Evolutionary conservation across 208 protist genomes (phyloP).

Genomic region (Herpetomonas tarakana): DNA sequence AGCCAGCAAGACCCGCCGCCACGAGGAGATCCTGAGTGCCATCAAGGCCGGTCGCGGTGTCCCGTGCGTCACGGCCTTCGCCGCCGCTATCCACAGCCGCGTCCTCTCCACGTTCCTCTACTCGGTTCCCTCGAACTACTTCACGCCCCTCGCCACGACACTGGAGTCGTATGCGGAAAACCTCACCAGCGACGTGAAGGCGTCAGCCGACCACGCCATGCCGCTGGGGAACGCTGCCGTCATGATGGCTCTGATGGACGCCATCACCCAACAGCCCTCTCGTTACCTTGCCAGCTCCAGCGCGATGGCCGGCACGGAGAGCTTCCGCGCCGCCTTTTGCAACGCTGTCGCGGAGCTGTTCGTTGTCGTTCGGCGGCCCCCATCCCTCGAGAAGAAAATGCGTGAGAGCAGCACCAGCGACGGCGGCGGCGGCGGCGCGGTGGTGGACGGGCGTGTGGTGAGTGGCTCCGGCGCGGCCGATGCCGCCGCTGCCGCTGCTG

Average conservation of each 20-base stretch:
- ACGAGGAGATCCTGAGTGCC: neutral
- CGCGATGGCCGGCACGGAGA: neutral
- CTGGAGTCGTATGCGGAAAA: neutral
- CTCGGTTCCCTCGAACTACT: neutral
- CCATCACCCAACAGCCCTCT: neutral
- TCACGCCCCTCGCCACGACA: neutral
- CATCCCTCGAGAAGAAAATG: neutral
- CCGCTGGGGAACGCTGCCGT: neutral
- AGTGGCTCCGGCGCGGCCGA: too few relatives aligned
- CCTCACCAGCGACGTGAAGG: neutral
- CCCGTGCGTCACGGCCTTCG: neutral
- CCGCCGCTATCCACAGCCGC: neutral
- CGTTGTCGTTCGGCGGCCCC: neutral
- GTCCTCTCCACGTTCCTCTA: constrained; percentile 1
- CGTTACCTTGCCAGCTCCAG: neutral
- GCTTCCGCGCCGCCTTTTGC: neutral
- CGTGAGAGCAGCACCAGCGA: neutral
- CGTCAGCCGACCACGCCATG: neutral
- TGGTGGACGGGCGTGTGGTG: neutral
- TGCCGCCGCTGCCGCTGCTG: neutral
- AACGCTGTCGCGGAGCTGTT: neutral
- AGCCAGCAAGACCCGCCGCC: neutral
- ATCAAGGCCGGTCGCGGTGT: neutral
- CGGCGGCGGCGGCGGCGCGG: too few relatives aligned
- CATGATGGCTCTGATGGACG: neutral